Percentiles rank a stretch among this genome's conserved stretches.
phyloP scores from a whole-genome alignment of 1,284 basidiomycete species.

The Farysia itapuensis region DNA sequence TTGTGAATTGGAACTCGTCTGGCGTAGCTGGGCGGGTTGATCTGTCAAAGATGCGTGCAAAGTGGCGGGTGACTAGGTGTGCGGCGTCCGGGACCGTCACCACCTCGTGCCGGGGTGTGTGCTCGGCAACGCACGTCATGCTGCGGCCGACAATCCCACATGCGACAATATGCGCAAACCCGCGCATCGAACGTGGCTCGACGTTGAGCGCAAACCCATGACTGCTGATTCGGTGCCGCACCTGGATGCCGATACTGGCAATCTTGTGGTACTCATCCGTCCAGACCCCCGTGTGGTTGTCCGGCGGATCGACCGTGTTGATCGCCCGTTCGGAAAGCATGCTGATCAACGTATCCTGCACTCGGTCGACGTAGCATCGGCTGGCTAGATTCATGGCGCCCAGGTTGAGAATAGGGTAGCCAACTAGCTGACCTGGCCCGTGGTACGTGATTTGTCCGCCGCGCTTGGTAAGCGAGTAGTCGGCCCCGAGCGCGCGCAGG shows the following conservation, averaged over 20 bases:
- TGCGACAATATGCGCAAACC: slow-evolving; percentile 86
- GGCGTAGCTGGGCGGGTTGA: not conserved
- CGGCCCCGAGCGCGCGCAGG: slow-evolving; percentile 76
- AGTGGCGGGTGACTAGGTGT: slow-evolving; percentile 3
- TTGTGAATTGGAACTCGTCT: slow-evolving; percentile 9
- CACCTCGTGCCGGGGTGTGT: not conserved
- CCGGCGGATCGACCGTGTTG: slow-evolving; percentile 62
- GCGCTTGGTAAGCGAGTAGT: slow-evolving; percentile 78
- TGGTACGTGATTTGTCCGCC: slow-evolving; percentile 96
- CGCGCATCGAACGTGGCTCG: slow-evolving; percentile 70
- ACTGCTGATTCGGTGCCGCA: slow-evolving; percentile 86
- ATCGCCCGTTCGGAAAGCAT: slow-evolving; percentile 63
- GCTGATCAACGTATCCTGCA: slow-evolving; percentile 69
- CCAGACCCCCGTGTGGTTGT: slow-evolving; percentile 56
- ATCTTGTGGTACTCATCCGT: slow-evolving; percentile 68
- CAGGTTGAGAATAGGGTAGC: slow-evolving; percentile 89
- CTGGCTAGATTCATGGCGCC: slow-evolving; percentile 64
- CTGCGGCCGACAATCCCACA: slow-evolving; percentile 87
- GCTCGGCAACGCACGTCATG: slow-evolving; percentile 64
- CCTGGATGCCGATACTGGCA: slow-evolving; percentile 92
- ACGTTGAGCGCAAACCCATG: slow-evolving; percentile 96
- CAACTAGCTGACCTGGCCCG: slow-evolving; percentile 94
- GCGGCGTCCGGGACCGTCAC: slow-evolving; percentile 3
- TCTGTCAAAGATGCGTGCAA: slow-evolving; percentile 17
- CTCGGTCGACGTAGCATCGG: slow-evolving; percentile 73